Base-by-base conservation (phyloP, 1,284 basidiomycete species). In the Gomphus bonarii region DNA sequence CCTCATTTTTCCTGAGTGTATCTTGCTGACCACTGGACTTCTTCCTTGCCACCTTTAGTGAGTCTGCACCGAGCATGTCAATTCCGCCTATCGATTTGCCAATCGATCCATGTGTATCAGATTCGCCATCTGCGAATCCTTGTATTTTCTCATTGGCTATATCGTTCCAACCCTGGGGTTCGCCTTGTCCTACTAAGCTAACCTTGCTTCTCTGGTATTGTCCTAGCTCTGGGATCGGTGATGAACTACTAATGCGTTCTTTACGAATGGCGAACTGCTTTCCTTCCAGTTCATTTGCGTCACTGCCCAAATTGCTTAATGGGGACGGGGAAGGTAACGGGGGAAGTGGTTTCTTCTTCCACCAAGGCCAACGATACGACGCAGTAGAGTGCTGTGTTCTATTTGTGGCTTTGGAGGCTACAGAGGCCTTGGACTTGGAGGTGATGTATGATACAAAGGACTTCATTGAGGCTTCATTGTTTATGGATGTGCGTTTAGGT, bases 361-460 rank as follows among this genome's bases (percentile, higher is more conserved):
- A 48, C 55, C 55, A 57, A n/a, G 46, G 36, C 55, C 48, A 57
- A 4, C 22, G 47, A 40, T 18, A 40, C 12, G 55, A 57, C 14
- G 10, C 9, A n/a, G 20, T 43, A 6, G 28, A 49, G 14, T 20
- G 30, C 35, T 36, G 48, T 33, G 54, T 49, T 25, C 35, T 43
- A 28, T 31, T 55, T 6, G 36, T 46, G 14, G 20, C 42, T 14
- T 44, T 44, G 43, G 43, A 44, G 8, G 43, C 20, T 18, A 44
- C 43, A 14, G 50, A 52, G 4, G 35, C 50, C 40, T 12, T 40
- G 11, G 55, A 57, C 20, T 51, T 57, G 18, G 48, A 7, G 25
- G 48, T 57, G 20, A 57, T 50, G 28, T 51, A 57, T n/a, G 55
- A 51, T 11, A 57, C 49, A 44, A 57, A 20, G 18, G 55, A 57